phyloP scores from a whole-genome alignment of 2,329 filamentous ascomycete species.

The Fusarium torreyae region DNA sequence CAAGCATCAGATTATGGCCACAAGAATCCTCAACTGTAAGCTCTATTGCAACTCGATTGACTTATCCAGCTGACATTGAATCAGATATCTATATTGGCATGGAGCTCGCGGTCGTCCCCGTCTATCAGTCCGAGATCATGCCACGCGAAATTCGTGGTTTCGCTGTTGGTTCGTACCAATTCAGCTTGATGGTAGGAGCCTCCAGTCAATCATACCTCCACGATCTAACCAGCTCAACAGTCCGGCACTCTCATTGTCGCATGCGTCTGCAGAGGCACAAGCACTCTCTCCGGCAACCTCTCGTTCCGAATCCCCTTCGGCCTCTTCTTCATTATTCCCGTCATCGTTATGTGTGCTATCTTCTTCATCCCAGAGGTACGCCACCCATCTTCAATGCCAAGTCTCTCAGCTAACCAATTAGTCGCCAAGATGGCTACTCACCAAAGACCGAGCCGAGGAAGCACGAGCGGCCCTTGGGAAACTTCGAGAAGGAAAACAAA shows the following conservation, averaged over 20 bases:
- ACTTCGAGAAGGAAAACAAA: conserved; percentile 29
- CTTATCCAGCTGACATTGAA: background rate
- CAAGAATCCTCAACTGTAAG: conserved; percentile 39
- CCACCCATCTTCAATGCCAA: rapidly evolving
- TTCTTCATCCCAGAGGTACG: conserved; percentile 42
- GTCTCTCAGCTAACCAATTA: background rate
- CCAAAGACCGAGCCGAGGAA: conserved; percentile 39
- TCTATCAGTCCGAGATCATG: conserved; percentile 54
- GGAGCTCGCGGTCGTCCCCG: conserved; percentile 49
- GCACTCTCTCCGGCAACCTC: conserved; percentile 28
- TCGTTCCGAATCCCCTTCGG: conserved; percentile 41
- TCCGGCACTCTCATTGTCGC: conserved; percentile 47
- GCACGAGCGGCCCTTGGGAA: conserved; percentile 25
- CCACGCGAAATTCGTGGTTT: conserved; percentile 52
- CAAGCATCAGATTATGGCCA: conserved; percentile 40
- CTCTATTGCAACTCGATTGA: background rate
- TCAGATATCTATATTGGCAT: conserved; percentile 38
- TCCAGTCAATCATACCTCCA: background rate
- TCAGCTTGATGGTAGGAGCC: conserved; percentile 45
- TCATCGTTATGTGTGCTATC: conserved; percentile 23
- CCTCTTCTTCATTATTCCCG: conserved; percentile 41
- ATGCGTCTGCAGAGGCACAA: conserved; percentile 41
- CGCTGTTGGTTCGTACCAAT: conserved; percentile 54
- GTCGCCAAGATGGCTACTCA: conserved; percentile 46
- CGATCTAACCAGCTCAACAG: background rate